phyloP scores from a whole-genome alignment of 2,329 filamentous ascomycete genomes.

The Aspergillus sclerotialis region DNA sequence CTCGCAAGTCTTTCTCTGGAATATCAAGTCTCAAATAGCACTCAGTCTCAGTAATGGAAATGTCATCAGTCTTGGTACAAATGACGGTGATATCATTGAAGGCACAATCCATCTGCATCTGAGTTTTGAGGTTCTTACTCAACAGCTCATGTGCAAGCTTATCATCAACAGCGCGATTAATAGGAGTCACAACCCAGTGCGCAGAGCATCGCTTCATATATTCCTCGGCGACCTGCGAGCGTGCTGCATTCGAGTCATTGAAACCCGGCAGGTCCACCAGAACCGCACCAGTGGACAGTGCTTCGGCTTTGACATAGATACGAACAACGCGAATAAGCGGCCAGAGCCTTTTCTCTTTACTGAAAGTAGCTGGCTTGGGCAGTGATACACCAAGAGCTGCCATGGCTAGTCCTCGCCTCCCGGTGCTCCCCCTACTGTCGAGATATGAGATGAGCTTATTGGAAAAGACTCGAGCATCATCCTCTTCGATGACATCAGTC shows the following conservation, averaged over 20 bases:
- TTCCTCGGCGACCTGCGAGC: constrained; percentile 3
- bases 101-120: constrained; percentile 53
- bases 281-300: constrained; percentile 6
- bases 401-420: no score
- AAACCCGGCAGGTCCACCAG: constrained; percentile 8
- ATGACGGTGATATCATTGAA: constrained; percentile 53
- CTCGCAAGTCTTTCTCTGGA: neutral
- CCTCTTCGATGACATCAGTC: constrained; percentile 32
- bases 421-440: no score
- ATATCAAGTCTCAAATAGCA: constrained; percentile 30
- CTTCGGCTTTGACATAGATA: constrained; percentile 5
- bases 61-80: constrained; percentile 58
- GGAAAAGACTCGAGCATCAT: constrained; percentile 38
- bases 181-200: constrained; percentile 22
- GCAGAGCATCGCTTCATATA: constrained; percentile 9
- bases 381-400: no score
- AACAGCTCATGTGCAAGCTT: constrained; percentile 52
- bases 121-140: constrained; percentile 51
- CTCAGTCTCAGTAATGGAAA: constrained; percentile 43
- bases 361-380: no score
- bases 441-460: constrained; percentile 44
- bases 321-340: constrained; percentile 27
- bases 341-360: no score
- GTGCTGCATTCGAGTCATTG: constrained; percentile 9
- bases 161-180: constrained; percentile 54